These are phyloP conservation scores for Diplodia seriata DNA, from an alignment of 2,329 filamentous ascomycete genomes.

Conservation along the genomic window DNA sequence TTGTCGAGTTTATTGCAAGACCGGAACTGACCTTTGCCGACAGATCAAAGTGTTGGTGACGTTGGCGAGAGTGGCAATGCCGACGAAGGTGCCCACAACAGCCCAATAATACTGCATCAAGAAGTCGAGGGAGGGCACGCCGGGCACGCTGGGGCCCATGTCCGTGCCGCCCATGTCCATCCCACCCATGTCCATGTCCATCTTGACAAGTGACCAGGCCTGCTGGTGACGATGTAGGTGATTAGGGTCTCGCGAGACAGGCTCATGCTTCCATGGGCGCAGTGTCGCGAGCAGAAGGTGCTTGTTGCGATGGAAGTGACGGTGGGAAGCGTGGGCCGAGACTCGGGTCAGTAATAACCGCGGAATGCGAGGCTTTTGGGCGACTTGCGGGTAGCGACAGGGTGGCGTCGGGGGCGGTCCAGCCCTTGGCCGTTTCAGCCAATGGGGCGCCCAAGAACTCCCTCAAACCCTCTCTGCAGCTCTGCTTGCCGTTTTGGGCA, in stretches of 20 bases:
- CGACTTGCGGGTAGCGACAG: neutral
- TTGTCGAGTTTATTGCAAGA: neutral
- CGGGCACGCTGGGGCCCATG: slow-evolving; percentile 51
- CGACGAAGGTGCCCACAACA: slow-evolving; percentile 56
- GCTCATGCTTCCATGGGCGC: neutral
- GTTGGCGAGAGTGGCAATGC: slow-evolving; percentile 53
- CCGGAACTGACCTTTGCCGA: slow-evolving; percentile 54
- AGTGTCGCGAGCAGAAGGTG: neutral
- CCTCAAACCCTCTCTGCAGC: slow-evolving; percentile 26
- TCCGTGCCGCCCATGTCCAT: slow-evolving; percentile 32
- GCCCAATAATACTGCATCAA: slow-evolving; percentile 63
- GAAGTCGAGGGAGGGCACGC: slow-evolving; percentile 54
- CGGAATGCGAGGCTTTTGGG: neutral
- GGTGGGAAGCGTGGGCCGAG: neutral
- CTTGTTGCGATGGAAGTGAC: neutral
- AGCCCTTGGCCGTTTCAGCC: slow-evolving; percentile 21
- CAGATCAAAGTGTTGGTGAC: slow-evolving; percentile 57
- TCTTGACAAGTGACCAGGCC: neutral
- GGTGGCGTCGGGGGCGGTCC: slow-evolving; percentile 8
- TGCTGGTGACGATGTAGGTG: neutral
- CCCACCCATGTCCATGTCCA: slow-evolving; percentile 28
- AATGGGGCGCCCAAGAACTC: slow-evolving; percentile 11
- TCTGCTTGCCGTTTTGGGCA: slow-evolving; percentile 6
- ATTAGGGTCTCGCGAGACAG: neutral
- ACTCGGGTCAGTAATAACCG: slow-evolving; percentile 8